These are phyloP conservation scores for Antrodiella citrinella DNA, from an alignment of 768 basidiomycete genomes.

Conservation along the genomic window DNA sequence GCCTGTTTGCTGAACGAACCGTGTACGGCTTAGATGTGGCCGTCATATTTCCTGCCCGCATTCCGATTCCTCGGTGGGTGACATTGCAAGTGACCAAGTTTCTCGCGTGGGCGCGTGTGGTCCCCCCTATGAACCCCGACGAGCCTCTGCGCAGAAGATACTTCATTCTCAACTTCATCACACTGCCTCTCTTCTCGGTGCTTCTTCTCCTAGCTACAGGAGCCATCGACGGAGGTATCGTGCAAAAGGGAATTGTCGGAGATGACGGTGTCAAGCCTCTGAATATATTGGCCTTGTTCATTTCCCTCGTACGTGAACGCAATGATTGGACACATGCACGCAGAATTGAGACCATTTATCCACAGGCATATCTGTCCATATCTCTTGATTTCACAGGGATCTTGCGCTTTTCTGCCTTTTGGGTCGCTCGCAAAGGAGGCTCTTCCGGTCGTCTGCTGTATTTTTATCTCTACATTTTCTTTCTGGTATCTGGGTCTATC, in stretches of 20 bases:
- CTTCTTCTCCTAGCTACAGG: slow-evolving; percentile 21
- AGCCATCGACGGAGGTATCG: slow-evolving; percentile 28
- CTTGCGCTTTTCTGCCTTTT: slow-evolving; percentile 80
- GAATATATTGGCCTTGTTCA: slow-evolving; percentile 89
- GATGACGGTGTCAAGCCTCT: slow-evolving; percentile 77
- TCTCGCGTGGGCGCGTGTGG: not conserved
- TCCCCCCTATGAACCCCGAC: not conserved
- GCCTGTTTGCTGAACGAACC: not conserved
- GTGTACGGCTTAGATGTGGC: slow-evolving; percentile 19
- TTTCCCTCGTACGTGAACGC: slow-evolving; percentile 50
- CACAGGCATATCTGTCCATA: slow-evolving; percentile 74
- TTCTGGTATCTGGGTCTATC: slow-evolving; percentile 66
- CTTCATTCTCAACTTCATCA: slow-evolving; percentile 23
- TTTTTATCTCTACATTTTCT: slow-evolving; percentile 76
- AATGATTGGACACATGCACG: not conserved
- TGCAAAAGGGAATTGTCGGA: slow-evolving; percentile 76
- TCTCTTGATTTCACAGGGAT: slow-evolving; percentile 87
- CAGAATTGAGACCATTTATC: not conserved
- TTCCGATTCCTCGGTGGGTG: slow-evolving; percentile 11
- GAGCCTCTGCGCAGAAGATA: slow-evolving; percentile 6
- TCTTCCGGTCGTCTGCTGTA: slow-evolving; percentile 64
- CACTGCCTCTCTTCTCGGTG: slow-evolving; percentile 23
- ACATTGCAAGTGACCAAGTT: not conserved
- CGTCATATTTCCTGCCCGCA: slow-evolving; percentile 17
- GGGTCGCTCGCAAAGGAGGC: slow-evolving; percentile 72